Conservation (phyloP, 1,284 basidiomycete species). For the Filobasidium uniguttulatum region DNA sequence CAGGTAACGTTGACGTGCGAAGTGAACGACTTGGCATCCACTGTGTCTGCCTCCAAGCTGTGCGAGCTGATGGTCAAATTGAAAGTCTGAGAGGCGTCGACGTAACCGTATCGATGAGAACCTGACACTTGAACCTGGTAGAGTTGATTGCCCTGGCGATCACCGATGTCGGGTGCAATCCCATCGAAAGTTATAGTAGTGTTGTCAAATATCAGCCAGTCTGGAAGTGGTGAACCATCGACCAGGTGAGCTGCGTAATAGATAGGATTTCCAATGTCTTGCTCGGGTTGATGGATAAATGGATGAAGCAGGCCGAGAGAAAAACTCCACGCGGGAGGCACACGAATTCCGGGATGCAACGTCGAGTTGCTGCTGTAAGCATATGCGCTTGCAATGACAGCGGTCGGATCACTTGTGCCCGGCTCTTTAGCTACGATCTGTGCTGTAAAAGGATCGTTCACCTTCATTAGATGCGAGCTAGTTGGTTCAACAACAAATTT, state of each 20-base stretch:
- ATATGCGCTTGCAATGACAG: constrained; percentile 22
- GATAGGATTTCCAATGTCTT: constrained; percentile 27
- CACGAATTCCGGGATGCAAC: constrained; percentile 50
- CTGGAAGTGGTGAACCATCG: constrained; percentile 56
- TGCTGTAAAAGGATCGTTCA: neutral
- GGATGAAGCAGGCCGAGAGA: constrained; percentile 55
- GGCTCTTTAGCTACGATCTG: neutral
- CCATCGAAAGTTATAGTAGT: constrained; percentile 63
- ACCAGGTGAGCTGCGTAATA: constrained; percentile 54
- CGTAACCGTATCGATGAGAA: constrained; percentile 48
- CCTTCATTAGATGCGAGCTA: no score
- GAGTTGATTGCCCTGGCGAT: constrained; percentile 14
- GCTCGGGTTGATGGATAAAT: neutral
- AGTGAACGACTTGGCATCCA: neutral
- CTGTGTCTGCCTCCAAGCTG: neutral
- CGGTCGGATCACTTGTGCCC: neutral
- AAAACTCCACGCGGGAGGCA: constrained; percentile 78
- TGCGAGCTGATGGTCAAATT: constrained; percentile 45
- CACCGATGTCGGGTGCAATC: constrained; percentile 44
- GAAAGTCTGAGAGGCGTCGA: constrained; percentile 45
- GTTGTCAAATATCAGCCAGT: constrained; percentile 61
- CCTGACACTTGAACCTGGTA: constrained; percentile 40
- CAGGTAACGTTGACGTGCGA: neutral
- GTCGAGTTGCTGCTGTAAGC: constrained; percentile 51
- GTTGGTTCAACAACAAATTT: no score